phyloP scores from a whole-genome alignment of 805 yeast species.

The Sugiyamaella americana region DNA sequence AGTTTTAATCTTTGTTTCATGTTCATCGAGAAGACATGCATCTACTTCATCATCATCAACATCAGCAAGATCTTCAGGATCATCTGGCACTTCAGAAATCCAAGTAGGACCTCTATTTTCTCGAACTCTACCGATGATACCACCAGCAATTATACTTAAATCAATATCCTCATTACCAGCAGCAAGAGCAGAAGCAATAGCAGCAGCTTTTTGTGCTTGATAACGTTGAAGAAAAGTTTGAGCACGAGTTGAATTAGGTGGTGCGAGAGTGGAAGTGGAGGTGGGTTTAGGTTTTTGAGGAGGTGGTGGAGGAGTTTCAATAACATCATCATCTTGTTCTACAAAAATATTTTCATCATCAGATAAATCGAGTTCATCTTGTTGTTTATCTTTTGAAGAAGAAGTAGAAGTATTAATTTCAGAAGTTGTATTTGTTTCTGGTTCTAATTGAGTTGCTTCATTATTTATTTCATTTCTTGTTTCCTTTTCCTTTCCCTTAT shows the following conservation, averaged over 20 bases:
- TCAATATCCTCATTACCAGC: constrained; percentile 10
- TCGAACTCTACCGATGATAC: constrained; percentile 6
- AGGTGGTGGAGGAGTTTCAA: too few relatives aligned
- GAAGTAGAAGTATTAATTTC: constrained; percentile 15
- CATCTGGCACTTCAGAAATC: constrained; percentile 45
- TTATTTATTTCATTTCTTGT: neutral
- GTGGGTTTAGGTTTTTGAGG: constrained; percentile 3
- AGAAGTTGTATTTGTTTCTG: neutral
- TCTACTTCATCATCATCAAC: constrained; percentile 80
- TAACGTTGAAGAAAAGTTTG: constrained; percentile 6
- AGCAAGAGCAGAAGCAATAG: constrained; percentile 9
- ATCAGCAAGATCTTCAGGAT: constrained; percentile 60
- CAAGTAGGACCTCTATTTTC: neutral
- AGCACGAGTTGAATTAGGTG: constrained; percentile 6
- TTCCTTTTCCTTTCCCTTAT: neutral
- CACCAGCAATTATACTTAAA: constrained; percentile 4
- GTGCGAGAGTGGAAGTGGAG: neutral
- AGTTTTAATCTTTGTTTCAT: constrained; percentile 69
- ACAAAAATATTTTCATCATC: neutral
- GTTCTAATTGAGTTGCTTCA: neutral
- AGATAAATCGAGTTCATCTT: neutral
- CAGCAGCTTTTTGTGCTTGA: constrained; percentile 10
- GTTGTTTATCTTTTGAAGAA: neutral
- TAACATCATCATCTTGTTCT: neutral
- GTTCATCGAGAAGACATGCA: constrained; percentile 52